phyloP scores from a whole-genome alignment of 208 protist species.

The Spongospora subterranea region DNA sequence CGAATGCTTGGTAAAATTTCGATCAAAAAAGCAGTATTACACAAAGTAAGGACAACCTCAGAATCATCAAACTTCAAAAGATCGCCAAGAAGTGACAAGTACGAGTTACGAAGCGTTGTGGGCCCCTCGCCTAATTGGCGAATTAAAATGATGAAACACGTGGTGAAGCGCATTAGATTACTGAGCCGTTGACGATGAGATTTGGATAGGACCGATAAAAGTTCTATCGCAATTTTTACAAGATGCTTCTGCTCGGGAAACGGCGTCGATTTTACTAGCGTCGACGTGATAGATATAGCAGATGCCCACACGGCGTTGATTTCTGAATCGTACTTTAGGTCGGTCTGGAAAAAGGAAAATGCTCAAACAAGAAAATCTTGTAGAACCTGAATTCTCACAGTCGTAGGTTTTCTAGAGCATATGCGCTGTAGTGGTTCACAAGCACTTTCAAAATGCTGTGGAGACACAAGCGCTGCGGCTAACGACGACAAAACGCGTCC shows the following conservation, averaged over 20 bases:
- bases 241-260: conserved; percentile 33
- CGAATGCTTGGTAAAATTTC: background rate
- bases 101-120: background rate
- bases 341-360: background rate
- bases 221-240: conserved; percentile 38
- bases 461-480: background rate
- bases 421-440: background rate
- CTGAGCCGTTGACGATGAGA: background rate
- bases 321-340: background rate
- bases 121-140: background rate
- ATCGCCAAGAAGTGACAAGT: conserved; percentile 13
- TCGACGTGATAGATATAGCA: background rate
- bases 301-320: background rate
- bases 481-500: background rate
- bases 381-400: background rate
- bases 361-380: background rate
- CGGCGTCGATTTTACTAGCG: background rate
- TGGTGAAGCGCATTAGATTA: background rate
- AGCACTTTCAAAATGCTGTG: background rate
- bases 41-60: background rate
- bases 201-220: background rate
- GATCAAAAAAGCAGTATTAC: background rate
- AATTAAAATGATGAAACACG: background rate
- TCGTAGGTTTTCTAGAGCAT: background rate
- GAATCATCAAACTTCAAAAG: conserved; percentile 26